Evolutionary conservation across 1,284 basidiomycete species (phyloP).

Genomic region (Ganoderma boninense): DNA sequence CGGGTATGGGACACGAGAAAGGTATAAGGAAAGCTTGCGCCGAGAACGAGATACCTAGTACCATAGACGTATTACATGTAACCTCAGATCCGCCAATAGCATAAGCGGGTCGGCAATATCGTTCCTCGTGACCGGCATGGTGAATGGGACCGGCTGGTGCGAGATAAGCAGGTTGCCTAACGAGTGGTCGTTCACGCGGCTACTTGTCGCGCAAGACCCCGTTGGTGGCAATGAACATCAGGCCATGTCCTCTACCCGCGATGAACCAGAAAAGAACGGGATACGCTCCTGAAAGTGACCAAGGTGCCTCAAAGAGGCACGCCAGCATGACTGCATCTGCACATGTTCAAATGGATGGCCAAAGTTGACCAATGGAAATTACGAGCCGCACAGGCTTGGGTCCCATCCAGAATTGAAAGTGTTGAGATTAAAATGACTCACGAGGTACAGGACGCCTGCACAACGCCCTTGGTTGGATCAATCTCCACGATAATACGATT

Average conservation of each 20-base stretch:
- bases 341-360: neutral
- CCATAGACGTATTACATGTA: neutral
- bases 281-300: neutral
- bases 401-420: neutral
- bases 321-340: neutral
- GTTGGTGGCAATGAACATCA: neutral
- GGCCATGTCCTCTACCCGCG: neutral
- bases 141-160: neutral
- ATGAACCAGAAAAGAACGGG: neutral
- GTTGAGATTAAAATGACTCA: conserved; percentile 50
- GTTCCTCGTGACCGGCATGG: neutral
- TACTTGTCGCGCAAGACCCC: neutral
- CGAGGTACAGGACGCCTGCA: conserved; percentile 98
- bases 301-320: neutral
- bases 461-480: conserved; percentile 89
- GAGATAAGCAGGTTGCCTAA: neutral
- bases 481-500: conserved; percentile 99
- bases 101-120: neutral
- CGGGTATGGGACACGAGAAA: neutral
- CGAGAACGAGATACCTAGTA: neutral
- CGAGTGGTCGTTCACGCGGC: no score
- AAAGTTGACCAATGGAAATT: neutral
- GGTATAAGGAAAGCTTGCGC: neutral
- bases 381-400: neutral
- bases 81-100: neutral